Base-by-base conservation (phyloP, 139 green algal species). In the Edaphochlamys debaryana region DNA sequence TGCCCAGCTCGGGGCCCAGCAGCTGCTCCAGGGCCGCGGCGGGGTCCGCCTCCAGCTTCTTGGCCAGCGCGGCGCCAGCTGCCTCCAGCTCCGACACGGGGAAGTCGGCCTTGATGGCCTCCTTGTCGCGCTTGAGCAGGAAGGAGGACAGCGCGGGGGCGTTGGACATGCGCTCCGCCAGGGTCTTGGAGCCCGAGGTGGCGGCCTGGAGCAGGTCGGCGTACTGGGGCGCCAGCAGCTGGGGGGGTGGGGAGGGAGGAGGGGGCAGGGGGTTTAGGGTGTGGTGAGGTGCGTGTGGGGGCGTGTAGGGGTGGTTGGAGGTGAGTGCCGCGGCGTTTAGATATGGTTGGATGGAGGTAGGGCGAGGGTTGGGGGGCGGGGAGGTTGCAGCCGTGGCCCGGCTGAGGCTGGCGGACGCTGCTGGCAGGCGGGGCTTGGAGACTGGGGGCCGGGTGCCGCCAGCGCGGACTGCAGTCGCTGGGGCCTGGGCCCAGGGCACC, bases 101-200 rank as follows among this genome's bases (percentile, higher is more conserved):
- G 32, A 88, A 78, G 41, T 90, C 86, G 29, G 3, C 69, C 54
- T 71, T 66, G 45, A 87, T 81, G 40, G 85, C 86, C 76, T 87
- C 85, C 68, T 85, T 88, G 60, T 89, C 85, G 30, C 89, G 70
- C 70, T 87, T 85, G 37, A 93, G 86, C 64, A 93, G 82, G 86
- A 92, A 92, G 34, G 58, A 79, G 69, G 82, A 79, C 80, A 91
- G 83, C 15, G 86, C 90, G 5, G 90, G 81, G 40, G 72, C 66
- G 38, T 60, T 41, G 11, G 75, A 64, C 77, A 93, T 68, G 78
- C 87, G 90, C 87, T 92, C 79, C 42, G 77, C 90, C 32, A 90
- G 71, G 6, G 87, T 86, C 80, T 88, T 88, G 62, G 72, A 29
- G 37, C 87, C 90, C 0, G 79, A 60, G 23, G 74, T 45, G 8